Conservation (phyloP, 306 rosid species). For the Hippophae gyantsensis region DNA sequence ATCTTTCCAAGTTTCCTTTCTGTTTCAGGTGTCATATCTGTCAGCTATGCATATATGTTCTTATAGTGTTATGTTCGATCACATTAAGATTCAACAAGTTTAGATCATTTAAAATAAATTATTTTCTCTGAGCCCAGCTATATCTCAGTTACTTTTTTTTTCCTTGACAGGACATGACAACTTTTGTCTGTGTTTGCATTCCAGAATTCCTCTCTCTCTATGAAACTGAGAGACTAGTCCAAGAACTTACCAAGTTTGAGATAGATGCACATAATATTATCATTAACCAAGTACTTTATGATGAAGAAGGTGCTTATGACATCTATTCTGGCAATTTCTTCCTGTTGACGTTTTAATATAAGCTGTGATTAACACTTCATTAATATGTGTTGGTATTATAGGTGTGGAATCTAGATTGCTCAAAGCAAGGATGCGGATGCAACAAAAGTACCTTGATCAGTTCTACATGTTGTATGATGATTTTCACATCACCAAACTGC, state of each 20-base stretch:
- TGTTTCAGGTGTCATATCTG: no score
- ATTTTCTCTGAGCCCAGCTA: background rate
- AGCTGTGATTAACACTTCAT: background rate
- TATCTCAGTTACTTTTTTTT: slow-evolving; percentile 19
- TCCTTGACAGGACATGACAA: slow-evolving; percentile 83
- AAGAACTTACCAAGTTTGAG: slow-evolving; percentile 90
- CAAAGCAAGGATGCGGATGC: slow-evolving; percentile 98
- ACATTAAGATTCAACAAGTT: background rate
- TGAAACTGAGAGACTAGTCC: slow-evolving; percentile 97
- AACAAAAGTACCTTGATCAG: slow-evolving; percentile 82
- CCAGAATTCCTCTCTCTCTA: slow-evolving; percentile 97
- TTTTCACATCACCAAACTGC: slow-evolving; percentile 83
- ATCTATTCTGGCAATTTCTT: slow-evolving; percentile 1
- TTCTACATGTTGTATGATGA: slow-evolving; percentile 97
- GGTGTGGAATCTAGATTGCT: slow-evolving; percentile 84
- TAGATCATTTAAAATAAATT: no score
- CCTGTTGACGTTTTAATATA: background rate
- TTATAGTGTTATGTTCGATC: background rate
- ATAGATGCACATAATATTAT: slow-evolving; percentile 95
- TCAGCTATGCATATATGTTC: no score
- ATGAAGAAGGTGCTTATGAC: slow-evolving; percentile 56
- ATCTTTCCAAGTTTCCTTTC: no score
- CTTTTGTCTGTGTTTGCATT: slow-evolving; percentile 93
- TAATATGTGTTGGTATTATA: slow-evolving; percentile 16
- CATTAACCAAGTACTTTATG: slow-evolving; percentile 86